phyloP scores from a whole-genome alignment of 768 basidiomycete genomes.

The Collybia sordida region DNA sequence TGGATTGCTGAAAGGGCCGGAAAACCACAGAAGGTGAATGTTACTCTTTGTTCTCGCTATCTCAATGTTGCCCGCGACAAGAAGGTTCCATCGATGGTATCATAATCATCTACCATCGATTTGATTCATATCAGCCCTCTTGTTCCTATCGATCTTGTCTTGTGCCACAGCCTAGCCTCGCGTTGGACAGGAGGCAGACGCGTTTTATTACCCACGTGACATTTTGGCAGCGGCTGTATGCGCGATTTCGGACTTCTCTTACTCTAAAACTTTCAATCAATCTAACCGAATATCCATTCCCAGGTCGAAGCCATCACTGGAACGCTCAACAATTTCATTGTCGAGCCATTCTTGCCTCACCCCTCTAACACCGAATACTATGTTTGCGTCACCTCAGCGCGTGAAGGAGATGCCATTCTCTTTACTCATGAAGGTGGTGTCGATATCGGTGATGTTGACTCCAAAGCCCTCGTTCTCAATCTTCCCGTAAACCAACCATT shows the following conservation, averaged over 20 bases:
- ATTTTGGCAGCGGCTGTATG: neutral
- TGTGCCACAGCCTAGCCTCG: slow-evolving; percentile 5
- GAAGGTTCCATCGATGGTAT: slow-evolving; percentile 12
- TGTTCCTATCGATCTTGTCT: neutral
- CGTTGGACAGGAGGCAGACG: slow-evolving; percentile 13
- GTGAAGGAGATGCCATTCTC: slow-evolving; percentile 94
- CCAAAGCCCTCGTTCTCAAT: slow-evolving; percentile 89
- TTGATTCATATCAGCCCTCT: slow-evolving; percentile 12
- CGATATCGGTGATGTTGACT: slow-evolving; percentile 97
- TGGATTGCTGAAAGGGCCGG: slow-evolving; percentile 92
- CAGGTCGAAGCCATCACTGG: slow-evolving; percentile 95
- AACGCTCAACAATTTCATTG: slow-evolving; percentile 94
- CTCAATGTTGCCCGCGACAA: neutral
- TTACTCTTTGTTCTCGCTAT: slow-evolving; percentile 13
- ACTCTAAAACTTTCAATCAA: slow-evolving; percentile 5
- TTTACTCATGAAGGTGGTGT: slow-evolving; percentile 99
- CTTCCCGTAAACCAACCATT: slow-evolving; percentile 75
- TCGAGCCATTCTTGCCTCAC: slow-evolving; percentile 99
- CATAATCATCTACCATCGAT: slow-evolving; percentile 14
- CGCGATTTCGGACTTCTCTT: neutral
- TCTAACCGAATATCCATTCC: slow-evolving; percentile 14
- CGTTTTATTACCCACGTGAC: slow-evolving; percentile 27
- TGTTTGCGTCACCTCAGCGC: slow-evolving; percentile 94
- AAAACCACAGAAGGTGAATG: slow-evolving; percentile 85
- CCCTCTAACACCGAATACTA: slow-evolving; percentile 94